Percentiles rank a stretch among this genome's conserved stretches.
phyloP scores from a whole-genome alignment of 208 protist species.

The Acanthamoeba healyi region DNA sequence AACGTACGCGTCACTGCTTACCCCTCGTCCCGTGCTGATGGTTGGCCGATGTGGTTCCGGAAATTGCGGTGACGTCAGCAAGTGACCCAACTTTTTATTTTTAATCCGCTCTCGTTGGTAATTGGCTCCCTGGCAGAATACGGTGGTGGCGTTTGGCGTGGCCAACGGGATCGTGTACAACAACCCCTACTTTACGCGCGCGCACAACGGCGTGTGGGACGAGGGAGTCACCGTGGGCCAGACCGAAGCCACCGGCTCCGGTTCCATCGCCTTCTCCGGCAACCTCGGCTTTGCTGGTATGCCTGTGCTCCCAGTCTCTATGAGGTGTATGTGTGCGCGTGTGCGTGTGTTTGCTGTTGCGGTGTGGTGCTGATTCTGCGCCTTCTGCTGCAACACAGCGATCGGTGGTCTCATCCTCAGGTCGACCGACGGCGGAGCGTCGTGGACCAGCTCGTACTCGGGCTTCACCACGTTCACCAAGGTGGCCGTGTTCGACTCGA shows the following conservation, averaged over 20 bases:
- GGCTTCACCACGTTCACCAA: background rate
- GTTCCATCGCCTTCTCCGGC: background rate
- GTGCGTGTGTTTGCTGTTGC: background rate
- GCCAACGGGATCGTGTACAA: background rate
- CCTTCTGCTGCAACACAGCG: background rate
- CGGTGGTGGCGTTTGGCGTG: background rate
- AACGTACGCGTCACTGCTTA: background rate
- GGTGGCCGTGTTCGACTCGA: background rate
- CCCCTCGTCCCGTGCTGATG: background rate
- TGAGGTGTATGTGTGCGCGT: background rate
- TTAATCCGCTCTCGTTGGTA: background rate
- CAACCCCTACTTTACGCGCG: background rate
- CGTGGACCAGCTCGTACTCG: background rate
- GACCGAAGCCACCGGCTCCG: background rate
- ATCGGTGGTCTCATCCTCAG: background rate
- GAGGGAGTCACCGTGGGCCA: background rate
- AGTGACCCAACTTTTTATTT: background rate
- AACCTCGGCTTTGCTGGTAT: background rate
- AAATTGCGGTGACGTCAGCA: background rate
- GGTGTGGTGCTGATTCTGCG: background rate
- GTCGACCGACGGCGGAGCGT: background rate
- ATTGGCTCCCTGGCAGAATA: background rate
- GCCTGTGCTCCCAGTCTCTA: background rate
- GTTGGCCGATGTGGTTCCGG: too few species aligned
- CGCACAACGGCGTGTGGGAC: background rate